Conservation (phyloP, 139 green algal species). For the Coelastrella sp. region DNA sequence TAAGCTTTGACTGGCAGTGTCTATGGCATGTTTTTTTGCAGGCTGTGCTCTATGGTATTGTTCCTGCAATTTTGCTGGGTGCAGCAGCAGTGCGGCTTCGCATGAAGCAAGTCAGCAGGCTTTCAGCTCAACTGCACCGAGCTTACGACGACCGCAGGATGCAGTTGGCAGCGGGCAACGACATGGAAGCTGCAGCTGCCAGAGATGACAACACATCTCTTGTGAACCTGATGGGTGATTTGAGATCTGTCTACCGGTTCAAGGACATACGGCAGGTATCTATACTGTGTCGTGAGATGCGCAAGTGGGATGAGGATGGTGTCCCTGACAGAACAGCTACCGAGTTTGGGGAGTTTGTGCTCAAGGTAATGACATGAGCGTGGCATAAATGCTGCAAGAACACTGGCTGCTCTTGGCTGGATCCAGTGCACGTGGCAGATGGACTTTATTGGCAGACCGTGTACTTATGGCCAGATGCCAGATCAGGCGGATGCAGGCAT, state of each 20-base stretch:
- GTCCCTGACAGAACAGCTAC: conserved; percentile 3
- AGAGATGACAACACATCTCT: not conserved
- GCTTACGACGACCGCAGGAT: conserved; percentile 6
- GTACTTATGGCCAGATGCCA: too few relatives aligned
- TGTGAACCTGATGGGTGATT: not conserved
- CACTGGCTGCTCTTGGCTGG: too few relatives aligned
- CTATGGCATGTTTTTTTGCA: not conserved
- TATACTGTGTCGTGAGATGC: conserved; percentile 2
- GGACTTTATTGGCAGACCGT: too few relatives aligned
- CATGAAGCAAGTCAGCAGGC: not conserved
- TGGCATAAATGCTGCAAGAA: too few relatives aligned
- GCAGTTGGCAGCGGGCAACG: not conserved
- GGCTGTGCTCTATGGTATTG: conserved; percentile 40
- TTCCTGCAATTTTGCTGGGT: conserved; percentile 17
- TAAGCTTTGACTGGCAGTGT: too few relatives aligned
- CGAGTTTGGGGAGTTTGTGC: conserved; percentile 33
- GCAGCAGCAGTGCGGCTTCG: not conserved
- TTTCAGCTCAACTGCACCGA: not conserved
- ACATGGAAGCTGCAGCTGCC: not conserved
- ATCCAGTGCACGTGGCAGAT: too few relatives aligned
- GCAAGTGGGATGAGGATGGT: conserved; percentile 38
- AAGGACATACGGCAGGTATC: conserved; percentile 20
- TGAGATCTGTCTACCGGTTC: conserved; percentile 12
- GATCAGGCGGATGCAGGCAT: too few relatives aligned
- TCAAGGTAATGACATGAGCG: conserved; percentile 28